Evolutionary conservation across 2,329 filamentous ascomycete genomes (phyloP), one percentile per base, ranked within the genome.

Genomic region (Pezizomycotina sp.): DNA sequence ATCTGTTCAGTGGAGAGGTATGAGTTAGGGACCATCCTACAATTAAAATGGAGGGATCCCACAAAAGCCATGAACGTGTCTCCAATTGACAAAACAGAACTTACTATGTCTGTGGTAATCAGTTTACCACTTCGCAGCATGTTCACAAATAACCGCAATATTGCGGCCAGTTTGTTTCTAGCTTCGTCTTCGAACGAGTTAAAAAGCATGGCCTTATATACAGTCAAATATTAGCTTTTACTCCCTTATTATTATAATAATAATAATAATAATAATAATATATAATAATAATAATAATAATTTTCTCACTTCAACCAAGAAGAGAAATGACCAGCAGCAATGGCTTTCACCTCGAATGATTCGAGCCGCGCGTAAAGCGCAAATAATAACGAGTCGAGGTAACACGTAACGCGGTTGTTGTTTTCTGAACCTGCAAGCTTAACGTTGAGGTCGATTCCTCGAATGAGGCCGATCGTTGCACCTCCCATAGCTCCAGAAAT

Each of bases 331-430:
- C n/a, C n/a, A n/a, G n/a, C n/a, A n/a, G n/a, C 25, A 14, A n/a
- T 14, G 23, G 12, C 8, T 20, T 36, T 30, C 27, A 78, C 81
- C 56, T 95, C 86, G 55, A 92, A 98, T 46, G 78, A 84, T 48
- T 82, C 77, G 23, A 93, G 65, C 42, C 80, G 75, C 12, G 80
- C 78, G 55, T 95, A 95, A 82, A 98, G 93, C 55, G 86, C 78
- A 55, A 93, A 95, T 1, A 98, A 66, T 14, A 95, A 61, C 1
- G 86, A 69, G 55, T 95, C 89, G 10, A 95, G 63, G 55, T 91
- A 95, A 60, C 89, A 98, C n/a, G 86, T 95, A 22, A 92, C 82
- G 30, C 70, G 71, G 27, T 76, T 68, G 30, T 83, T 68, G 53
- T 98, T 98, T 50, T 81, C 77, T 8, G 89, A 86, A 5, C 89